A percentile compares a stretch with the other conserved stretches of the same genome.
These are phyloP conservation scores for Schizosaccharomyces cryophilus DNA, from an alignment of 805 yeast genomes.

Conservation along the genomic window DNA sequence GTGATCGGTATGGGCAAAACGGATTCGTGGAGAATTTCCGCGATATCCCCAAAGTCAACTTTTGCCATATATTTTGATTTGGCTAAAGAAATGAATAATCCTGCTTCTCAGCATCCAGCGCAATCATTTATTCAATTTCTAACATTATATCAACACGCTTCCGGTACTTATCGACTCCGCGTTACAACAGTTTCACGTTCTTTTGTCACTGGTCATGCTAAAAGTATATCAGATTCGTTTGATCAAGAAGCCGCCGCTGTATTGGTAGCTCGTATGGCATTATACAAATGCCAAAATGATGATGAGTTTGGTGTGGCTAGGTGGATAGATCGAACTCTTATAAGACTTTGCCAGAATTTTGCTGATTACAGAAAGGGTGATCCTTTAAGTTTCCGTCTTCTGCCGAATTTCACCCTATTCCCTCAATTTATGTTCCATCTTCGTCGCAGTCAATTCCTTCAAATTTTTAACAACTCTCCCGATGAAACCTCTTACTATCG, in stretches of 20 bases:
- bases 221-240: slow-evolving; percentile 37
- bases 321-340: slow-evolving; percentile 83
- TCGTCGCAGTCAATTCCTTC: slow-evolving; percentile 86
- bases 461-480: slow-evolving; percentile 92
- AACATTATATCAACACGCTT: slow-evolving; percentile 85
- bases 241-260: slow-evolving; percentile 99
- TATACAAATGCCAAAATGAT: slow-evolving; percentile 54
- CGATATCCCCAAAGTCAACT: slow-evolving; percentile 66
- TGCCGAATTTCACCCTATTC: slow-evolving; percentile 60
- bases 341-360: slow-evolving; percentile 70
- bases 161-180: slow-evolving; percentile 67
- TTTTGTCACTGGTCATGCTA: slow-evolving; percentile 29
- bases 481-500: slow-evolving; percentile 96
- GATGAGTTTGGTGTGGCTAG: slow-evolving; percentile 79
- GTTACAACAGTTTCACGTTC: slow-evolving; percentile 59
- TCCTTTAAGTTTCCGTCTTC: slow-evolving; percentile 53
- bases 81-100: slow-evolving; percentile 6
- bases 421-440: slow-evolving; percentile 92
- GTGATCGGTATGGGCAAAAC: slow-evolving; percentile 90
- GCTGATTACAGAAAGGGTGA: slow-evolving; percentile 84
- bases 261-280: slow-evolving; percentile 71
- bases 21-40: slow-evolving; percentile 66
- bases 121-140: slow-evolving; percentile 43
- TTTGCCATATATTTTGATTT: slow-evolving; percentile 80
- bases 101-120: slow-evolving; percentile 6